These are phyloP conservation scores for Linum lewisii DNA, from an alignment of 345 rosid species.

Conservation along the genomic window DNA sequence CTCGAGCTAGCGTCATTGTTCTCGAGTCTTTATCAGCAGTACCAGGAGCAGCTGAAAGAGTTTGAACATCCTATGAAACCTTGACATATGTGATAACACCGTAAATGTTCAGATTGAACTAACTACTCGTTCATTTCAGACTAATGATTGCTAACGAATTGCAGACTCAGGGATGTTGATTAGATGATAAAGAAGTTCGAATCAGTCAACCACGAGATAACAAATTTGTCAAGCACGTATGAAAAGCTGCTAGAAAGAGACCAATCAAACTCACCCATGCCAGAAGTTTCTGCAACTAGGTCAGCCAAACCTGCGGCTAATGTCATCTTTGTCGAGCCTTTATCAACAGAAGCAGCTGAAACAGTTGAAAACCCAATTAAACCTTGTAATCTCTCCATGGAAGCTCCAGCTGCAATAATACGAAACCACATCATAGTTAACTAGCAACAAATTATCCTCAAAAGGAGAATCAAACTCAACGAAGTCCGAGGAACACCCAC, in stretches of 20 bases:
- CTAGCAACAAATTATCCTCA: neutral
- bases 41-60: constrained; percentile 18
- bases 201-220: too few species aligned
- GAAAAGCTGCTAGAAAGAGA: too few species aligned
- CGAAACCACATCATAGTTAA: neutral
- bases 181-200: too few species aligned
- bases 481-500: neutral
- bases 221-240: too few species aligned
- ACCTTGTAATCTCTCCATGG: constrained; percentile 8
- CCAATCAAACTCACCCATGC: too few species aligned
- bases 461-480: too few species aligned
- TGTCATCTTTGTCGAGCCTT: neutral
- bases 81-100: too few species aligned
- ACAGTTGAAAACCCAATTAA: neutral
- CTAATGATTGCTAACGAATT: too few species aligned
- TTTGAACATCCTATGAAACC: constrained; percentile 21
- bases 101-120: too few species aligned
- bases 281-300: neutral
- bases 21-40: constrained; percentile 17
- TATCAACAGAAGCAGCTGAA: neutral
- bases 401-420: constrained; percentile 12
- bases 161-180: too few species aligned
- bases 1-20: constrained; percentile 43
- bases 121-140: too few species aligned
- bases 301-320: neutral